A percentile compares a stretch with the other conserved stretches of the same genome.
Conservation (phyloP, 768 basidiomycete species). For the Mycena pura region DNA sequence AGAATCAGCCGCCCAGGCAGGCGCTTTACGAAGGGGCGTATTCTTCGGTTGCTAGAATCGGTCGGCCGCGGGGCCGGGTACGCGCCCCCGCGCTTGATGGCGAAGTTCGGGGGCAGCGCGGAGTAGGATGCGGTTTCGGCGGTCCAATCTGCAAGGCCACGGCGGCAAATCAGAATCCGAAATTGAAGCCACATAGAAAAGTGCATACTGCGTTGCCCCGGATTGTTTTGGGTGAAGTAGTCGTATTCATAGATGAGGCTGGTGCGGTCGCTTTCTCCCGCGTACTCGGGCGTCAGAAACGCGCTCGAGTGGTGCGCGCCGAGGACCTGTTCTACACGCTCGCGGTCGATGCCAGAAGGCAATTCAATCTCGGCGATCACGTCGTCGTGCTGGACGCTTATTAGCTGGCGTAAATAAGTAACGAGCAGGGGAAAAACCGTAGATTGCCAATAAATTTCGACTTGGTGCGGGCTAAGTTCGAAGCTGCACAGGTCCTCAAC, state of each 20-base stretch:
- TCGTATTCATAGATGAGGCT: constrained; percentile 7
- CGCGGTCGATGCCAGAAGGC: background rate
- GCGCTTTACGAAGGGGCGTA: background rate
- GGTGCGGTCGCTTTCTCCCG: background rate
- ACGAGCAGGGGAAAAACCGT: background rate
- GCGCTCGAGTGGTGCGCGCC: constrained; percentile 10
- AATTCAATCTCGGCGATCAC: constrained; percentile 5
- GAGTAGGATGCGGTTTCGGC: background rate
- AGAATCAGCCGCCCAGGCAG: constrained; percentile 9
- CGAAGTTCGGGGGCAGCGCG: background rate
- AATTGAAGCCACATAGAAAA: too few relatives aligned
- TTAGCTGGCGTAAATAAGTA: too few relatives aligned
- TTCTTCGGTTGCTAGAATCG: background rate
- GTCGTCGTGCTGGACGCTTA: constrained; percentile 12
- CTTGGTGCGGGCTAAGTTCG: background rate
- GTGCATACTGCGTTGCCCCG: constrained; percentile 1
- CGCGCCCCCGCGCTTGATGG: background rate
- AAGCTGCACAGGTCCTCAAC: constrained; percentile 4
- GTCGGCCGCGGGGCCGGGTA: constrained; percentile 9
- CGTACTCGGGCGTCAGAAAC: background rate
- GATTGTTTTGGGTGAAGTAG: background rate
- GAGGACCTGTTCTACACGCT: background rate
- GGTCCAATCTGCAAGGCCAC: constrained; percentile 18
- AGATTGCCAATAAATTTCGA: background rate
- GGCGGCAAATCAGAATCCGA: too few relatives aligned